A percentile compares a stretch with the other conserved stretches of the same genome.
These are phyloP conservation scores for Oxytropis ochrocephala DNA, from an alignment of 306 rosid species.

Conservation along the genomic window DNA sequence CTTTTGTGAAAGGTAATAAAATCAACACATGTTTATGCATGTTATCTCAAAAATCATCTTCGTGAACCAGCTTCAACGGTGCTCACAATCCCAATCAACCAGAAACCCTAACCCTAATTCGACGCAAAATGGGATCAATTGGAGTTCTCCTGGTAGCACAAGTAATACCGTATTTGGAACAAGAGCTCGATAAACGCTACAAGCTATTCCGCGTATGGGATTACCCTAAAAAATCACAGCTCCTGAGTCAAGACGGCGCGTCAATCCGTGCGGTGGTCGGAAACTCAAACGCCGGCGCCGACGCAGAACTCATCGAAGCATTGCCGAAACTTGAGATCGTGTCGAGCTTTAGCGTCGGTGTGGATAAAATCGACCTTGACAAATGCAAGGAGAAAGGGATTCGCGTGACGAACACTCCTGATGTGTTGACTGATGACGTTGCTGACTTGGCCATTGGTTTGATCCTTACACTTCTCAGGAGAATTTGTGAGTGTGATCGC, in stretches of 20 bases:
- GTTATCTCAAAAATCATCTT: too few species aligned
- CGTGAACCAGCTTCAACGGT: not conserved
- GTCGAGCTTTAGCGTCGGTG: conserved; percentile 64
- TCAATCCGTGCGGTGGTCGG: conserved; percentile 64
- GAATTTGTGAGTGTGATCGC: conserved; percentile 59
- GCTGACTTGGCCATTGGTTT: conserved; percentile 69
- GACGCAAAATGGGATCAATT: conserved; percentile 48
- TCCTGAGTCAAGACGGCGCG: conserved; percentile 32
- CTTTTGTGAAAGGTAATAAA: too few species aligned
- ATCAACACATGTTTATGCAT: too few species aligned
- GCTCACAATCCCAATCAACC: not conserved
- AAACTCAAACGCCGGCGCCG: conserved; percentile 36
- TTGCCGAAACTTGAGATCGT: conserved; percentile 73
- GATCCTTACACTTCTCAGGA: conserved; percentile 46
- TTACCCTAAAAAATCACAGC: conserved; percentile 25
- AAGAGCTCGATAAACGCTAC: conserved; percentile 69
- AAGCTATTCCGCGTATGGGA: conserved; percentile 47
- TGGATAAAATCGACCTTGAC: conserved; percentile 55
- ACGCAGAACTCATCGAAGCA: conserved; percentile 43
- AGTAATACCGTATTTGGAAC: conserved; percentile 48
- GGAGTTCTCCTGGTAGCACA: conserved; percentile 45
- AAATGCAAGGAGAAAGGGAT: conserved; percentile 63
- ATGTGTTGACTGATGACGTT: conserved; percentile 78
- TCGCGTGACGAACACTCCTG: conserved; percentile 70
- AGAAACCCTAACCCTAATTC: conserved; percentile 2